A percentile compares a stretch with the other conserved stretches of the same genome.
These are phyloP conservation scores for Fusarium xylarioides DNA, from an alignment of 2,329 filamentous ascomycete genomes.

Conservation along the genomic window DNA sequence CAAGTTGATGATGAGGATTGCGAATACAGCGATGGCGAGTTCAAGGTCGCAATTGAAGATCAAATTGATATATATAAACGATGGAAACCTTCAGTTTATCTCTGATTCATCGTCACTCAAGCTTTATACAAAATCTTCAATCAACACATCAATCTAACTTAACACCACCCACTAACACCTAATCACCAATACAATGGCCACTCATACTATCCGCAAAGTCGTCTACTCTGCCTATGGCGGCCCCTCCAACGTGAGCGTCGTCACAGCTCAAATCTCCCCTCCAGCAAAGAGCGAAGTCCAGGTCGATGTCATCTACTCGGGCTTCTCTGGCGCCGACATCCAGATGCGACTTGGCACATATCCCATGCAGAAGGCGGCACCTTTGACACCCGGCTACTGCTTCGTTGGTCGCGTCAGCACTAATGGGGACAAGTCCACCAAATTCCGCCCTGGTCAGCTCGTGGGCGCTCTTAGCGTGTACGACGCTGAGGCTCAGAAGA, in stretches of 20 bases:
- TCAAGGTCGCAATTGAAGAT: background rate
- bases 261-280: slow-evolving; percentile 48
- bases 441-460: slow-evolving; percentile 46
- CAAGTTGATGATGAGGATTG: background rate
- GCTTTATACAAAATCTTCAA: background rate
- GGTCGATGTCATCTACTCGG: slow-evolving; percentile 56
- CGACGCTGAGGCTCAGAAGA: slow-evolving; percentile 55
- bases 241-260: slow-evolving; percentile 47
- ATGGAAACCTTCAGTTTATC: background rate
- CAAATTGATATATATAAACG: background rate
- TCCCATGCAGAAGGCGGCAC: slow-evolving; percentile 55
- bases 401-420: slow-evolving; percentile 54
- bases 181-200: slow-evolving; percentile 27
- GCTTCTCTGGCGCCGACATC: slow-evolving; percentile 59
- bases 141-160: background rate
- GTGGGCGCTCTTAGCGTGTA: slow-evolving; percentile 52
- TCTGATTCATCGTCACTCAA: background rate
- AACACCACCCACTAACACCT: background rate
- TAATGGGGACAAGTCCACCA: slow-evolving; percentile 48
- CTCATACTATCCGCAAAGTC: slow-evolving; percentile 54
- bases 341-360: slow-evolving; percentile 60
- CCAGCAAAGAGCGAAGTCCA: slow-evolving; percentile 57
- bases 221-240: slow-evolving; percentile 55
- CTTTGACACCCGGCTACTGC: slow-evolving; percentile 60
- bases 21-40: background rate